Percentiles rank a stretch among this genome's conserved stretches.
Evolutionary conservation across 2,329 filamentous ascomycete species (phyloP).

Genomic region (Rutstroemia sp.): DNA sequence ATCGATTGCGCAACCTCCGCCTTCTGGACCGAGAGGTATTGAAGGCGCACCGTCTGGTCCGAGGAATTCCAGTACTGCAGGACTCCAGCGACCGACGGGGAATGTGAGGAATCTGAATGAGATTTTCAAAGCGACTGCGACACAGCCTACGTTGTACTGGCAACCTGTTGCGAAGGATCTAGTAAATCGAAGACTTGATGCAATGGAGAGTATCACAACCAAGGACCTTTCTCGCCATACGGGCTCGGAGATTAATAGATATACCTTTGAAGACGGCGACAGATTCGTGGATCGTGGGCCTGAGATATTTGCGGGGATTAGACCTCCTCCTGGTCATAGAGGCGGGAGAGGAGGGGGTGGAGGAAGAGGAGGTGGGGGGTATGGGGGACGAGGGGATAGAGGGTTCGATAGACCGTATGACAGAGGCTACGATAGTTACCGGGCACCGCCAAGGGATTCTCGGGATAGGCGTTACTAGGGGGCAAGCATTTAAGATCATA

Average conservation of each 20-base stretch:
- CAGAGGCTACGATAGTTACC: slow-evolving; percentile 2
- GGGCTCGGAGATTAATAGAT: slow-evolving; percentile 47
- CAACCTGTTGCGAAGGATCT: slow-evolving; percentile 56
- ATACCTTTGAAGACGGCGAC: slow-evolving; percentile 63
- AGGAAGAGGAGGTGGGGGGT: background rate
- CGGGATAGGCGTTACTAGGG: slow-evolving; percentile 7
- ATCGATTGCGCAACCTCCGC: slow-evolving; percentile 23
- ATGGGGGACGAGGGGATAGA: background rate
- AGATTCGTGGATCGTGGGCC: slow-evolving; percentile 64
- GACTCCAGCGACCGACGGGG: slow-evolving; percentile 6
- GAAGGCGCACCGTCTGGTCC: too few species aligned
- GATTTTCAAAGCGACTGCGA: slow-evolving; percentile 50
- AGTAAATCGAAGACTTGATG: slow-evolving; percentile 56
- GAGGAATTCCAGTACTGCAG: background rate
- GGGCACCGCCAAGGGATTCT: background rate
- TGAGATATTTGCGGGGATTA: slow-evolving; percentile 60
- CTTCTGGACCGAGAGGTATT: slow-evolving; percentile 23
- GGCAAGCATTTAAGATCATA: background rate
- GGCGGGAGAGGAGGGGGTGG: slow-evolving; percentile 8
- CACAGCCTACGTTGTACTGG: slow-evolving; percentile 60
- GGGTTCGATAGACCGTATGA: slow-evolving; percentile 1
- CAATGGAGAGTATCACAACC: slow-evolving; percentile 39
- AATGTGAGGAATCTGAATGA: slow-evolving; percentile 34
- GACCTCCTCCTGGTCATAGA: slow-evolving; percentile 42
- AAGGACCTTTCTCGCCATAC: slow-evolving; percentile 34